A percentile compares a stretch with the other conserved stretches of the same genome.
These are phyloP conservation scores for Oryza australiensis DNA, from an alignment of 176 grass and related monocot species.

Conservation along the genomic window DNA sequence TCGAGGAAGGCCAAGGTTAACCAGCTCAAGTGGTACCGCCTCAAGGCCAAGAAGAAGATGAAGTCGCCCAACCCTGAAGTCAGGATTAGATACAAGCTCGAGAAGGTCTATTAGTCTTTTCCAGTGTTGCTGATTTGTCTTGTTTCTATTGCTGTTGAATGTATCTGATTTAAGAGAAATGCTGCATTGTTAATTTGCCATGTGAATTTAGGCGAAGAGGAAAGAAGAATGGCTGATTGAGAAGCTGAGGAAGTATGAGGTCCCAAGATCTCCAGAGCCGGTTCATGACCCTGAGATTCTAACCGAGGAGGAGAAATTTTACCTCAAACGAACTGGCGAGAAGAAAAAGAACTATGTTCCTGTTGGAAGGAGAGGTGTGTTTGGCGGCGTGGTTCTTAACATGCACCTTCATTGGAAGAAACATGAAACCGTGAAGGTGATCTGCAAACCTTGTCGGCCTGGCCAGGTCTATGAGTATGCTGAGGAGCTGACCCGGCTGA, in stretches of 20 bases:
- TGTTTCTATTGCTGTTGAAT: neutral
- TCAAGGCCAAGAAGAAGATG: constrained; percentile 86
- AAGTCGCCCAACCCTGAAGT: constrained; percentile 81
- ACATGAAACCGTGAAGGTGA: constrained; percentile 70
- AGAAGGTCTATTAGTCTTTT: constrained; percentile 16
- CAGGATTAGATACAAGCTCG: constrained; percentile 79
- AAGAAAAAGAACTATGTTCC: constrained; percentile 79
- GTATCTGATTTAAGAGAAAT: neutral
- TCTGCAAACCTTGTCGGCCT: constrained; percentile 66
- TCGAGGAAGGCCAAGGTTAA: constrained; percentile 75
- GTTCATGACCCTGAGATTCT: constrained; percentile 76
- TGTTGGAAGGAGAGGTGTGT: constrained; percentile 73
- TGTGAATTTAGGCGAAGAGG: constrained; percentile 62
- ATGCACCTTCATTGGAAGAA: constrained; percentile 93
- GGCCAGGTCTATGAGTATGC: constrained; percentile 72
- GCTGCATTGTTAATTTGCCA: neutral
- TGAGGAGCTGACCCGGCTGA: constrained; percentile 55
- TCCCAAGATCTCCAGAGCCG: constrained; percentile 30
- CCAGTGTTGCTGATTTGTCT: neutral
- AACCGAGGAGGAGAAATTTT: constrained; percentile 71
- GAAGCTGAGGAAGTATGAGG: constrained; percentile 76
- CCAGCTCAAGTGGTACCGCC: constrained; percentile 74
- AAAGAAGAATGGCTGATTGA: constrained; percentile 89
- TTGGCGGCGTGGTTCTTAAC: constrained; percentile 82
- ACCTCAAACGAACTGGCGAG: constrained; percentile 64